A percentile compares a stretch with the other conserved stretches of the same genome.
Conservation (phyloP, 2,329 filamentous ascomycete species). For the Arthrobotrys sphaeroides region DNA sequence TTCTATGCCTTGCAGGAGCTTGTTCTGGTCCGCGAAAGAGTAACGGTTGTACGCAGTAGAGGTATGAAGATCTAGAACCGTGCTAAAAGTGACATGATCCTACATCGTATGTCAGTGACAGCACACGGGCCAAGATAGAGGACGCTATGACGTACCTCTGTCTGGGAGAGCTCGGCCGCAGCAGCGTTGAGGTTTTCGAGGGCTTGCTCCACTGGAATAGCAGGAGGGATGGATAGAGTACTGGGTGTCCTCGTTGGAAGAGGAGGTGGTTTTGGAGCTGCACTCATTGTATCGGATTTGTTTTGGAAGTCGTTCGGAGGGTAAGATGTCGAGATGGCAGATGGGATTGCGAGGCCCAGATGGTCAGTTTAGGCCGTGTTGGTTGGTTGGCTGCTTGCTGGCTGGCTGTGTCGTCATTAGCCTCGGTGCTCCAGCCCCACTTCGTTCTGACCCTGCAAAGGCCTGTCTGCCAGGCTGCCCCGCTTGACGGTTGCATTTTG, state of each 20-base stretch:
- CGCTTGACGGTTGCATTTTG: conserved; percentile 13
- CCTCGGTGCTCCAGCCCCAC: conserved; percentile 30
- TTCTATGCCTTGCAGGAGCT: conserved; percentile 36
- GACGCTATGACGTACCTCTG: conserved; percentile 3
- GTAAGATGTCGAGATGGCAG: conserved; percentile 1
- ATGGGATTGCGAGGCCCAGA: conserved; percentile 1
- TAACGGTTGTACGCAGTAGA: conserved; percentile 47
- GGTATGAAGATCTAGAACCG: conserved; percentile 40
- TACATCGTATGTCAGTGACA: background rate
- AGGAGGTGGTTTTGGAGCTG: conserved; percentile 38
- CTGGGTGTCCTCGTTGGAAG: conserved; percentile 43
- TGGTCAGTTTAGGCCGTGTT: conserved; percentile 7
- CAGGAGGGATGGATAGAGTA: conserved; percentile 30
- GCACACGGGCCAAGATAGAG: background rate
- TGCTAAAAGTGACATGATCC: conserved; percentile 48
- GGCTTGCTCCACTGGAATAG: conserved; percentile 34
- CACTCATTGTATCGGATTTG: conserved; percentile 35
- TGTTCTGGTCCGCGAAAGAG: conserved; percentile 44
- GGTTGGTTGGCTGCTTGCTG: background rate
- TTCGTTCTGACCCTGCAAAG: background rate
- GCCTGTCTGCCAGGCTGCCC: conserved; percentile 12
- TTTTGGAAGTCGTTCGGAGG: background rate
- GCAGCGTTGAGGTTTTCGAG: conserved; percentile 35
- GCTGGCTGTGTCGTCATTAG: conserved; percentile 42
- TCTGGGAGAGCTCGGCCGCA: conserved; percentile 31